Conservation (phyloP, 164 flowering plant genomes). For the Piper betle region DNA sequence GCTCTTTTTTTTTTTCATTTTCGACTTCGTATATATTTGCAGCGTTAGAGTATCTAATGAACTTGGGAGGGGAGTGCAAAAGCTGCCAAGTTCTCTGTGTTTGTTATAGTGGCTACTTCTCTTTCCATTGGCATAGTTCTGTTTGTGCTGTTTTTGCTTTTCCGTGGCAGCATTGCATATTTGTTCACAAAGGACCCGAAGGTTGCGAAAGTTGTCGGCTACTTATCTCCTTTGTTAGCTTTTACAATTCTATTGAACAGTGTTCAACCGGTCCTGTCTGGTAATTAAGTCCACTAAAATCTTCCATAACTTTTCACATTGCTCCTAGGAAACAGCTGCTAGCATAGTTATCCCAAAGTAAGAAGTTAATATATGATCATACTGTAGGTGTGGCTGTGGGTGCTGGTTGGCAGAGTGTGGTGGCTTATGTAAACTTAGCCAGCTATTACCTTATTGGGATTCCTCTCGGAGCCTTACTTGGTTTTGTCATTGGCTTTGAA, state of each 20-base stretch:
- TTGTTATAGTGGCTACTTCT: conserved; percentile 12
- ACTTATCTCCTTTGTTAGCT: conserved; percentile 28
- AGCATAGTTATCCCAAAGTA: too few relatives aligned
- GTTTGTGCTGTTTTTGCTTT: conserved; percentile 15
- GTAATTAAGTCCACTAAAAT: conserved; percentile 3
- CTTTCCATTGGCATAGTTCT: conserved; percentile 14
- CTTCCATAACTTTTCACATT: neutral
- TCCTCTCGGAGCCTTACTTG: conserved; percentile 34
- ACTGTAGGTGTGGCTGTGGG: conserved; percentile 31
- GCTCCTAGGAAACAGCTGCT: too few relatives aligned
- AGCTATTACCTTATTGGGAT: conserved; percentile 37
- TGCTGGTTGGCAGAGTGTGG: conserved; percentile 32
- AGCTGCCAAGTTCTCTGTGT: conserved; percentile 31
- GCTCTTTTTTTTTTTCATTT: neutral
- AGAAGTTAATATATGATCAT: too few relatives aligned
- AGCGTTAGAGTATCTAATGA: conserved; percentile 43
- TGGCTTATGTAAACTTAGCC: conserved; percentile 28
- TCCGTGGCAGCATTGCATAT: conserved; percentile 20
- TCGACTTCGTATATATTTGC: neutral
- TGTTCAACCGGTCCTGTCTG: conserved; percentile 40
- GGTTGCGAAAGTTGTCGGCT: conserved; percentile 21
- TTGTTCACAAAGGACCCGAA: conserved; percentile 21
- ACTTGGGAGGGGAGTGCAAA: conserved; percentile 36
- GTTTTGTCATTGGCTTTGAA: conserved; percentile 18
- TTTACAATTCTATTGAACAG: conserved; percentile 34